phyloP scores from a whole-genome alignment of 371 early-diverging fungal genomes.

The Actinomortierella ambigua region DNA sequence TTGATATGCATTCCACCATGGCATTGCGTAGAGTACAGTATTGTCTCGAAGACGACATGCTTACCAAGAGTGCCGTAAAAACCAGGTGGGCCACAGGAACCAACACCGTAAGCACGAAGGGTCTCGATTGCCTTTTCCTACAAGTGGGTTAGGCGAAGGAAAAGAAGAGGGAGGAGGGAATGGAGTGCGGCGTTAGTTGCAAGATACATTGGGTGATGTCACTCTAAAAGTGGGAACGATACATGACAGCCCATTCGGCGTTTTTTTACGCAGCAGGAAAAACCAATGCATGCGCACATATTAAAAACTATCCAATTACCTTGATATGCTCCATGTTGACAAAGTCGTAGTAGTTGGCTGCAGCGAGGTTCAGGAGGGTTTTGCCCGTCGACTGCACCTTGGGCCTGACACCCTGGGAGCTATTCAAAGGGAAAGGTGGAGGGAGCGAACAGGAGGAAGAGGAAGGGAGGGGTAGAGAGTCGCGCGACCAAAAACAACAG shows the following conservation, averaged over 20 bases:
- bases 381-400: constrained; percentile 58
- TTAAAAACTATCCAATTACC: constrained; percentile 25
- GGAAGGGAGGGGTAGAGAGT: background rate
- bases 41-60: no score
- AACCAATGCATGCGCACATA: background rate
- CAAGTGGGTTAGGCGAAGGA: background rate
- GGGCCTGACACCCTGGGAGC: constrained; percentile 61
- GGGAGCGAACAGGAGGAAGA: background rate
- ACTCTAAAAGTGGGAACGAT: background rate
- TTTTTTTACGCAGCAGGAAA: background rate
- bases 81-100: constrained; percentile 99
- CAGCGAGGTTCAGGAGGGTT: constrained; percentile 82
- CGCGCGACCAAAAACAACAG: background rate
- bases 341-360: constrained; percentile 88
- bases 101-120: constrained; percentile 97
- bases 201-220: no score
- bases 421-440: constrained; percentile 1
- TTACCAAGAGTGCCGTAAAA: constrained; percentile 97
- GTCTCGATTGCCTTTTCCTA: constrained; percentile 86
- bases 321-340: constrained; percentile 76
- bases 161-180: background rate
- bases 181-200: no score
- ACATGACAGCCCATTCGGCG: background rate
- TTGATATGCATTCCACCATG: no score
- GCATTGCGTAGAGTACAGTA: no score